A percentile compares a stretch with the other conserved stretches of the same genome.
Evolutionary conservation across 495 filamentous ascomycete genomes (phyloP).

Genomic region (Podospora tetraspora): DNA sequence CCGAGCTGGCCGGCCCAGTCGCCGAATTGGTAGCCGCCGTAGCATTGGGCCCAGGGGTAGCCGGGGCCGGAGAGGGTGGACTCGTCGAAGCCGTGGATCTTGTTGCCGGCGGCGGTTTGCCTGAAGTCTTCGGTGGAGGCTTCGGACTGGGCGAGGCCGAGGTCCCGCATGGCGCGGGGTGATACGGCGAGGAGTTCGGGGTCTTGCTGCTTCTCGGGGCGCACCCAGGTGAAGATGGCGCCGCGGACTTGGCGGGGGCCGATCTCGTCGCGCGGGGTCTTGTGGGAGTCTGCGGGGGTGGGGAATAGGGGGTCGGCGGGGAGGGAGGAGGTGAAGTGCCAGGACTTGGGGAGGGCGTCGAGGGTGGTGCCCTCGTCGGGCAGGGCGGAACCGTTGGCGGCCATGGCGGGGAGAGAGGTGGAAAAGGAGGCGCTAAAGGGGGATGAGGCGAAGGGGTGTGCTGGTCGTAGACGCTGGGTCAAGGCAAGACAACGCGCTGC

Average conservation of each 20-base stretch:
- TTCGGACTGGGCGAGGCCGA: slow-evolving; percentile 65
- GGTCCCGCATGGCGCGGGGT: slow-evolving; percentile 65
- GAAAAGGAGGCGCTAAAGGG: slow-evolving; percentile 21
- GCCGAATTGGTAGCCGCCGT: slow-evolving; percentile 84
- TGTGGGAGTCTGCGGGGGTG: slow-evolving; percentile 72
- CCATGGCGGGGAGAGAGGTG: slow-evolving; percentile 21
- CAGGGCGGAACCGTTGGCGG: slow-evolving; percentile 15
- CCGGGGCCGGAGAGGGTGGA: slow-evolving; percentile 59
- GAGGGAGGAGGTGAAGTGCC: slow-evolving; percentile 72
- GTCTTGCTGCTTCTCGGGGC: slow-evolving; percentile 62
- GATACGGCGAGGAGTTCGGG: slow-evolving; percentile 79
- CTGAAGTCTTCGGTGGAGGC: slow-evolving; percentile 70
- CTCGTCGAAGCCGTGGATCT: slow-evolving; percentile 57
- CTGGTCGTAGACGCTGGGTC: slow-evolving; percentile 24
- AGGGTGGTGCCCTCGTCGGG: slow-evolving; percentile 42
- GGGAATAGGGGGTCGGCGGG: slow-evolving; percentile 75
- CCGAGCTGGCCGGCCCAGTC: slow-evolving; percentile 94
- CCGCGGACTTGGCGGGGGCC: slow-evolving; percentile 78
- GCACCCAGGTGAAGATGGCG: slow-evolving; percentile 86
- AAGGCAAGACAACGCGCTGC: slow-evolving; percentile 29
- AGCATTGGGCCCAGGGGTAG: slow-evolving; percentile 98
- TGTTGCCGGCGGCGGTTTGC: slow-evolving; percentile 72
- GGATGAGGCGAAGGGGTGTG: not conserved
- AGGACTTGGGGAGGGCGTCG: slow-evolving; percentile 74
- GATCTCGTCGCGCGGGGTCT: slow-evolving; percentile 67